Base-by-base conservation (phyloP, 352 stramenopile genomes). In the Globisporangium spiculum region DNA sequence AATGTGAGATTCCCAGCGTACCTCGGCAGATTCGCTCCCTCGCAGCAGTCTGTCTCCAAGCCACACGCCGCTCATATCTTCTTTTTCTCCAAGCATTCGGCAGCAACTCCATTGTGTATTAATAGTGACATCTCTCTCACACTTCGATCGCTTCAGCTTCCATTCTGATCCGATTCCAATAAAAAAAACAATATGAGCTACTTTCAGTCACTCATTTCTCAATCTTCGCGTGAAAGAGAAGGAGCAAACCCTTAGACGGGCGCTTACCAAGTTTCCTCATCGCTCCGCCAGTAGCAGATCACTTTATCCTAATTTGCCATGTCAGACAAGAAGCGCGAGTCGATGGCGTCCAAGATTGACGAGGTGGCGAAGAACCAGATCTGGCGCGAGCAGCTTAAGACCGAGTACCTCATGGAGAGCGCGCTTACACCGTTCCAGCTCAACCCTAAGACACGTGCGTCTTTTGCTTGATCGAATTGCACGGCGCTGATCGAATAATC, bases 331-430 rank as follows among this genome's bases (percentile, higher is more conserved):
- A 92, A 92, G 70, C 80, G 80, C 44, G 84, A 92, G 57, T 91
- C 85, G 20, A 76, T 87, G 50, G 77, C 78, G n/a, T 90, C 82
- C 63, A 93, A 92, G 75, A 92, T 89, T 64, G 87, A 93, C 73
- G 87, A 95, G 70, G 87, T 95, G 60, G 82, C 85, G 32, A 80
- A 83, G 60, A 95, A 95, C 69, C 87, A 95, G 77, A 95, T 95
- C 73, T 95, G 85, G 85, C 85, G 87, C n/a, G 87, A 95, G 69
- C 87, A 93, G 58, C 80, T 95, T 65, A 90, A 90, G 69, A 92
- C 86, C 38, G 87, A 95, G 59, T 92, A 93, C 71, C 70, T 83
- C 62, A 84, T 89, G 73, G 87, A 95, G 66, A 85, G 85, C 52
- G 70, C 76, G 20, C 72, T 92, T 5, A 95, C 87, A 24, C 80